Evolutionary conservation across 1,284 basidiomycete genomes (phyloP).

Genomic region (Sanguinoderma infundibulare): DNA sequence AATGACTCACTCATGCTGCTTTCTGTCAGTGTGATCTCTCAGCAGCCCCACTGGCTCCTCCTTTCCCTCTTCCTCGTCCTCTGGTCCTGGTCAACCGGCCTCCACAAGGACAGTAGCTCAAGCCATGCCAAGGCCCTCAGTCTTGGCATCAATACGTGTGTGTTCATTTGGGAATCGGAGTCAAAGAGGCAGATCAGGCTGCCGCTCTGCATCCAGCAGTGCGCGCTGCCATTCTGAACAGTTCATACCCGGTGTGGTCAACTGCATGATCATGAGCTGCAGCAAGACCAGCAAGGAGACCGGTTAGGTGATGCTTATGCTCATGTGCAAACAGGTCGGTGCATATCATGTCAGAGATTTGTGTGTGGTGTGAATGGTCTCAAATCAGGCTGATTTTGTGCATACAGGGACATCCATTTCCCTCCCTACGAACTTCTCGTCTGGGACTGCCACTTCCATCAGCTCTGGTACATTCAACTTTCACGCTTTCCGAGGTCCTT

Average conservation of each 20-base stretch:
- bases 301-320: constrained; percentile 18
- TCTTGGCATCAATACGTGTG: constrained; percentile 23
- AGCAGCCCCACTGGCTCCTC: constrained; percentile 28
- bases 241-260: constrained; percentile 23
- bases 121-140: constrained; percentile 12
- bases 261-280: constrained; percentile 26
- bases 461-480: constrained; percentile 8
- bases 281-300: constrained; percentile 15
- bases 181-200: constrained; percentile 10
- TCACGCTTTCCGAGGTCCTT: too few relatives aligned
- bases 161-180: neutral
- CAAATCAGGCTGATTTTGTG: neutral
- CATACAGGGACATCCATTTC: constrained; percentile 9
- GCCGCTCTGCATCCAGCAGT: constrained; percentile 13
- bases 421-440: constrained; percentile 1
- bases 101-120: constrained; percentile 9
- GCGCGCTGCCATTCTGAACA: constrained; percentile 21
- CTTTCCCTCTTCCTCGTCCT: constrained; percentile 26
- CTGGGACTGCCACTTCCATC: constrained; percentile 14
- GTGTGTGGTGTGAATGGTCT: neutral
- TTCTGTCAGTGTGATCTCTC: neutral
- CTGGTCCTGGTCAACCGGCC: constrained; percentile 23
- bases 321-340: constrained; percentile 19
- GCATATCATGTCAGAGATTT: neutral
- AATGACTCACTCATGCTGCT: constrained; percentile 4